Conservation (phyloP, 2,329 filamentous ascomycete genomes). For the Cladosporium sp. region DNA sequence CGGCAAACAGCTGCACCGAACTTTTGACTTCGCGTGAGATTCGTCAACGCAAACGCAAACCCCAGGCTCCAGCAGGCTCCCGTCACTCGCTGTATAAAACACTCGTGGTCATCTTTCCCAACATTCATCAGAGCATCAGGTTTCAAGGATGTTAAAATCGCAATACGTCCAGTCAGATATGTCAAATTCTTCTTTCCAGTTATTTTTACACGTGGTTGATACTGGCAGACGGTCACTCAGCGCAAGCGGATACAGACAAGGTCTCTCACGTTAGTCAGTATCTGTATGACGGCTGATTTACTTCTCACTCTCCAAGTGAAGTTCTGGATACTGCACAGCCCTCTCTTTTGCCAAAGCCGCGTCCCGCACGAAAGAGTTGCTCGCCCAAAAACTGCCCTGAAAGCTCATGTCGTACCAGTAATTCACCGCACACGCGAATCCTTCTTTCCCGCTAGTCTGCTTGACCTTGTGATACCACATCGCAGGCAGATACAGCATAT, state of each 20-base stretch:
- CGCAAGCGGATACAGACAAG: neutral
- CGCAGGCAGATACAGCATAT: constrained; percentile 79
- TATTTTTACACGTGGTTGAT: neutral
- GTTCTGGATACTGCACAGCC: constrained; percentile 28
- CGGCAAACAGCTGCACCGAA: constrained; percentile 1
- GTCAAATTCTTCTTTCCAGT: too few species aligned
- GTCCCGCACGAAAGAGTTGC: constrained; percentile 52
- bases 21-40: neutral
- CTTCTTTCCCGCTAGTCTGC: constrained; percentile 67
- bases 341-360: constrained; percentile 22
- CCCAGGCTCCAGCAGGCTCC: neutral
- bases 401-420: constrained; percentile 89
- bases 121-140: neutral
- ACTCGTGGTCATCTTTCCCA: neutral
- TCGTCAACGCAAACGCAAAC: neutral
- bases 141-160: neutral
- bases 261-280: neutral
- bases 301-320: constrained; percentile 12
- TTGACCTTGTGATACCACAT: constrained; percentile 86
- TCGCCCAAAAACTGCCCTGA: constrained; percentile 65
- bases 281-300: neutral
- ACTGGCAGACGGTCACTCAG: neutral
- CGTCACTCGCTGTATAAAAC: neutral
- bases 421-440: constrained; percentile 75
- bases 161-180: neutral